phyloP scores from a whole-genome alignment of 495 filamentous ascomycete genomes.

The Apodospora peruviana region DNA sequence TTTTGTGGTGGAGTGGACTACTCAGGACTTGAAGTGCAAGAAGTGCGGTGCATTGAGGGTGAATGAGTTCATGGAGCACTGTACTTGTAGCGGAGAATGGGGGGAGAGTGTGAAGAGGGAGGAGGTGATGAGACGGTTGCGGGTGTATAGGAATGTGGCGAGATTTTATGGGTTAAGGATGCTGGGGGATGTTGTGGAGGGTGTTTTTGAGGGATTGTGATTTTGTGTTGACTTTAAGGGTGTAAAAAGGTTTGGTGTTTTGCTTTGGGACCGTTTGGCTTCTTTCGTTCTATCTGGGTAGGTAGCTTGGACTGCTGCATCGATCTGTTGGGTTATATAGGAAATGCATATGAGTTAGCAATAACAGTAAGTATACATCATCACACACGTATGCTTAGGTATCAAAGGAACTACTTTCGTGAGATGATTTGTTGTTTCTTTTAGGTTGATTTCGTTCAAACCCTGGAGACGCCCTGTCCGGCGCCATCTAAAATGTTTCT shows the following conservation, averaged over 20 bases:
- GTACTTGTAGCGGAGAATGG: slow-evolving; percentile 85
- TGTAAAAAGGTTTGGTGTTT: neutral
- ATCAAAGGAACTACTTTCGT: too few relatives aligned
- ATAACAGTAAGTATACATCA: too few relatives aligned
- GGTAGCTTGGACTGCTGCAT: too few relatives aligned
- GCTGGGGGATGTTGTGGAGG: slow-evolving; percentile 67
- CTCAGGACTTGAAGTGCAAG: slow-evolving; percentile 83
- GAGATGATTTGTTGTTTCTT: too few relatives aligned
- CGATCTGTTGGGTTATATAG: too few relatives aligned
- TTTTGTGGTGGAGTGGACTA: slow-evolving; percentile 71
- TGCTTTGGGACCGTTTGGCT: neutral
- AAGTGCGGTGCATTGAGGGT: slow-evolving; percentile 61
- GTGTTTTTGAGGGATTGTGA: slow-evolving; percentile 42
- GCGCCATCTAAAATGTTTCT: too few relatives aligned
- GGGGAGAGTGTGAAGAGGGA: slow-evolving; percentile 60
- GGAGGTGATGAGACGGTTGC: slow-evolving; percentile 60
- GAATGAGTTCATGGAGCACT: slow-evolving; percentile 97
- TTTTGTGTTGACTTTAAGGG: neutral
- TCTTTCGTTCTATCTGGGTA: neutral
- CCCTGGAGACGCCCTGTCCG: too few relatives aligned
- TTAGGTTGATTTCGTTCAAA: too few relatives aligned
- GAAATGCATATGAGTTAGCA: too few relatives aligned
- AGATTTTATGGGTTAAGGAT: slow-evolving; percentile 74
- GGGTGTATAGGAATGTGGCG: slow-evolving; percentile 67
- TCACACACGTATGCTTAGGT: too few relatives aligned